Evolutionary conservation across 495 filamentous ascomycete genomes (phyloP), one percentile per base, ranked within the genome.

Genomic region (Penicillium egyptiacum): DNA sequence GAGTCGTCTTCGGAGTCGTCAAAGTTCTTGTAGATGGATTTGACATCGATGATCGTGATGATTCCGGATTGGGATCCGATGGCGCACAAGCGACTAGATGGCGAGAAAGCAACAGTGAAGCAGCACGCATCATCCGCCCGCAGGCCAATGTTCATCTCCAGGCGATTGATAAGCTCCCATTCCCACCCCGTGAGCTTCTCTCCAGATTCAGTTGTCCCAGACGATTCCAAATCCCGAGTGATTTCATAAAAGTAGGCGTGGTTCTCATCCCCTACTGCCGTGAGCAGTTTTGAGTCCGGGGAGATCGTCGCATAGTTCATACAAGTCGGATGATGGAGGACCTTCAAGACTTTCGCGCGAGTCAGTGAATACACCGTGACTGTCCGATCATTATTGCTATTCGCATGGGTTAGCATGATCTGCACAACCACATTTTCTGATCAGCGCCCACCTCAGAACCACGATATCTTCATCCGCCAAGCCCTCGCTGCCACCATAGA

Each of bases 271-370:
- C 92, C 90, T 39, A 98, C 88, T 10, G 91, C 89, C 4, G 92
- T 78, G 5, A 98, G 81, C 17, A 95, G 71, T 40, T 77, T 80
- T 0, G 91, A 92, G 61, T 97, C 89, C 0, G 94, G 94, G 26
- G 92, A 96, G 42, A 98, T 86, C 19, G 91, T 85, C 5, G 92
- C 89, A 69, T 94, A 92, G 69, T 98, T 98, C 75, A 96, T 93
- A 53, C 82, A 85, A 59, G 88, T 85, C 39, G 88, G 84, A 56
- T 92, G 89, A 6, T 83, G 76, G 20, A 96, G 71, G 48, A 85
- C 79, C 37, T 87, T 82, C 39, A 92, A 71, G 52, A 88, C 76
- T 53, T 80, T 73, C 26, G 79, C 71, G 33, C 82, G 79, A 14
- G 84, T 79, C 8, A 98, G 77, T 33, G 86, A 87, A 66, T 91